These are phyloP conservation scores for Penicillium antarcticum DNA, from an alignment of 495 filamentous ascomycete genomes.

Conservation along the genomic window DNA sequence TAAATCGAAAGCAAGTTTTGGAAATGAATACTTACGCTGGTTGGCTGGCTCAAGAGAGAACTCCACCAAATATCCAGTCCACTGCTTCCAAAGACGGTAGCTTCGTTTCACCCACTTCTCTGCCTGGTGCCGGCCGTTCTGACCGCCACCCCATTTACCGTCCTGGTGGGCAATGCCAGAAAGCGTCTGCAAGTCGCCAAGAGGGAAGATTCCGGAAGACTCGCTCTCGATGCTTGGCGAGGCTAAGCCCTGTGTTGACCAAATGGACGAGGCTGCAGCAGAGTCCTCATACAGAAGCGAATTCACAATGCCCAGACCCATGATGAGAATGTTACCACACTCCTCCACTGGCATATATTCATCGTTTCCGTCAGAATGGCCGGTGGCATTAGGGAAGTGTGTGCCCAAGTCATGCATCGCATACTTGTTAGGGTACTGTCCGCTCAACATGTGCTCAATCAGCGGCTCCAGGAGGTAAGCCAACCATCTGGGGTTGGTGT, in stretches of 20 bases:
- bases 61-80: conserved; percentile 89
- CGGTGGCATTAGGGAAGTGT: conserved; percentile 90
- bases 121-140: conserved; percentile 46
- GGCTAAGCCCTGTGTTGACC: conserved; percentile 38
- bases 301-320: conserved; percentile 85
- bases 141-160: conserved; percentile 49
- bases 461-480: conserved; percentile 87
- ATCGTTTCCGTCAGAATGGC: conserved; percentile 81
- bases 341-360: conserved; percentile 99
- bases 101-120: conserved; percentile 58
- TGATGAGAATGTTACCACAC: conserved; percentile 94
- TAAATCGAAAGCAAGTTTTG: background rate
- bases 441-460: conserved; percentile 86
- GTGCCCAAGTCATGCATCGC: conserved; percentile 90
- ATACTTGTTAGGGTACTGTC: conserved; percentile 87
- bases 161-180: conserved; percentile 48
- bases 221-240: conserved; percentile 15
- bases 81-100: conserved; percentile 85
- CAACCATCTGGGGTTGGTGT: conserved; percentile 89
- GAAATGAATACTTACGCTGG: conserved; percentile 54
- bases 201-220: conserved; percentile 34
- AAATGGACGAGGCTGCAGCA: conserved; percentile 49
- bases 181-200: conserved; percentile 38
- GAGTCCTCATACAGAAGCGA: conserved; percentile 66
- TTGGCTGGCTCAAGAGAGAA: conserved; percentile 80